These are phyloP conservation scores for Kwoniella shivajii DNA, from an alignment of 1,284 basidiomycete species.

Conservation along the genomic window DNA sequence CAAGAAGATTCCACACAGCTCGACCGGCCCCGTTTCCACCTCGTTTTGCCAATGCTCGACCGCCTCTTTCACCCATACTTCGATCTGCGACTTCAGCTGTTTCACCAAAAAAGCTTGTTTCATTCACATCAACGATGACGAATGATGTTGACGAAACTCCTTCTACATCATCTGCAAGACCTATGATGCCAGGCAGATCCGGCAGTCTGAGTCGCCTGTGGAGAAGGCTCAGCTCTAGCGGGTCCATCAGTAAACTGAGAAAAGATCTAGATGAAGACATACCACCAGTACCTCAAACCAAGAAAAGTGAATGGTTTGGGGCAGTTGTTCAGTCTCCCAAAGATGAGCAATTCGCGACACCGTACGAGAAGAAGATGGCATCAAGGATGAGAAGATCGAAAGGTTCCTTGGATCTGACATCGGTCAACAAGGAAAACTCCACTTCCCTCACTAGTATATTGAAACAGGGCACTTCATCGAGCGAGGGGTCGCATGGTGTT, in stretches of 20 bases:
- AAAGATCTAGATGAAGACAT: constrained; percentile 2
- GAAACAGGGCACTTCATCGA: not conserved
- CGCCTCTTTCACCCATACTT: constrained; percentile 1
- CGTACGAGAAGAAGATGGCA: not conserved
- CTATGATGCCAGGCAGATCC: constrained; percentile 1
- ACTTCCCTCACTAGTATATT: not conserved
- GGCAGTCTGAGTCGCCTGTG: constrained; percentile 6
- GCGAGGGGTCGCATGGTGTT: no score
- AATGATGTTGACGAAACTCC: not conserved
- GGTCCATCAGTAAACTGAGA: not conserved
- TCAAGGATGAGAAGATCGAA: constrained; percentile 3
- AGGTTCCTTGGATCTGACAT: constrained; percentile 8
- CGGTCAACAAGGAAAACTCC: not conserved
- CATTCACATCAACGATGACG: not conserved
- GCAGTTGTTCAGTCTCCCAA: not conserved
- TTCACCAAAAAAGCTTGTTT: constrained; percentile 8
- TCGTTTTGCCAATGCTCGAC: constrained; percentile 1
- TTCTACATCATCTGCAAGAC: not conserved
- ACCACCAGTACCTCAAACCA: constrained; percentile 3
- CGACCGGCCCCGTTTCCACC: constrained; percentile 15
- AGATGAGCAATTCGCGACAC: not conserved
- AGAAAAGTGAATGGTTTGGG: constrained; percentile 2
- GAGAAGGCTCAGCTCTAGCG: constrained; percentile 1
- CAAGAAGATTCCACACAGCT: not conserved
- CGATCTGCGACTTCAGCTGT: not conserved